Base-by-base conservation (phyloP, 768 basidiomycete genomes). In the Mycena haematopus region DNA sequence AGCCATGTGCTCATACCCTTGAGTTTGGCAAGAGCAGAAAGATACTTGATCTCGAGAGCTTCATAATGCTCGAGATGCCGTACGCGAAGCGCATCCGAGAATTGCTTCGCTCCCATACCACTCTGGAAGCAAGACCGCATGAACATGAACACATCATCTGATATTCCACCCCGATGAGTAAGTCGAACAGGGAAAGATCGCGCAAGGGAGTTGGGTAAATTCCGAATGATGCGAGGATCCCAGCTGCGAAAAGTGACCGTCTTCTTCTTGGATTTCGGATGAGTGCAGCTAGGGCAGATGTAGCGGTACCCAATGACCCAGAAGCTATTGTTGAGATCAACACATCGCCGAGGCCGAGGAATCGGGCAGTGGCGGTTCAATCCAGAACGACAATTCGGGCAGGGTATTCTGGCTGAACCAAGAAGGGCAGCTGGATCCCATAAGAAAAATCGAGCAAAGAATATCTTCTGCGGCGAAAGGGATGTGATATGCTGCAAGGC, bases 101-200 rank as follows among this genome's bases (percentile, higher is more conserved):
- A 73, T 27, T 71, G 73, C 24, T 67, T 71, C 3, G 73, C 55
- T 0, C 71, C 70, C 62, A 70, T 68, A 0, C 73, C 70, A 57
- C 63, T 58, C 38, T 63, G 68, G 58, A 31, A 31, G 29, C 29
- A 31, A 31, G 29, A 31, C 29, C 29, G 29, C 29, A 31, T 31
- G 9, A 31, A 51, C 4, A 58, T 35, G 33, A 73, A 66, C 0
- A 70, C 5, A 14, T 35, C 27, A 11, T 57, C 67, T 4, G 70
- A 58, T 10, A 74, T 64, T 0, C 68, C 72, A 58, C 70, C 57
- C 24, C 65, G 52, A 51, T 68, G 56, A 0, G 65, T 73, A 27
- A 73, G 56, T 29, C 59, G 62, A 15, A 68, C 66, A 5, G 68
- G 67, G 31, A 74, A 74, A 7, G 33, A 49, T 5, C 8, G 10